Percentiles rank a stretch among this genome's conserved stretches.
Conservation (phyloP, 1,284 basidiomycete genomes). For the Rhizoctonia solani region DNA sequence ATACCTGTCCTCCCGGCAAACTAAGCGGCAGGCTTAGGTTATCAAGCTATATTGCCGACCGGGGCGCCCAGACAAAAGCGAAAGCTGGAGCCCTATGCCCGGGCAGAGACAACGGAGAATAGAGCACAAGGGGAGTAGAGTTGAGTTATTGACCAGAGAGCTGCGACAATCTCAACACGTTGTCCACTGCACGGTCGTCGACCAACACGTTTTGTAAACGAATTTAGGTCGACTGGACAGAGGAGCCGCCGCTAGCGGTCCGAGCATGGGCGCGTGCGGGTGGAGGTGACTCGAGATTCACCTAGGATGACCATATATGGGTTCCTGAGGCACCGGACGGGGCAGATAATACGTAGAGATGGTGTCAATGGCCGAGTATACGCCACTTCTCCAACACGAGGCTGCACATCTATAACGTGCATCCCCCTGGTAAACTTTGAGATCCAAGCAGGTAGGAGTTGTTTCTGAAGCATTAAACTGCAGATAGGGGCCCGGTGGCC, state of each 20-base stretch:
- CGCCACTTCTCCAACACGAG: constrained; percentile 25
- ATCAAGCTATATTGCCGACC: no score
- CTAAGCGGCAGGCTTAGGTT: no score
- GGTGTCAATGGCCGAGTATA: constrained; percentile 13
- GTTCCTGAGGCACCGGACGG: constrained; percentile 15
- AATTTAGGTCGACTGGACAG: background rate
- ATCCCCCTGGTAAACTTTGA: background rate
- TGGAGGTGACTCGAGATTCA: constrained; percentile 19
- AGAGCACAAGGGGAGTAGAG: no score
- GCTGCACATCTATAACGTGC: constrained; percentile 23
- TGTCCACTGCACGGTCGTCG: no score
- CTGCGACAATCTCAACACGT: no score
- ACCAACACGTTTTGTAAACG: background rate
- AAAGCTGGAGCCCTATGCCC: no score
- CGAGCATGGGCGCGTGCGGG: no score
- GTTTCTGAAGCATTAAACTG: constrained; percentile 11
- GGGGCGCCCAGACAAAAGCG: no score
- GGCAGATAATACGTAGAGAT: constrained; percentile 26
- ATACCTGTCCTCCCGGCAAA: no score
- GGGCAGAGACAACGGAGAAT: no score
- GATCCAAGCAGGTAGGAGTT: background rate
- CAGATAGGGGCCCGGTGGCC: constrained; percentile 28
- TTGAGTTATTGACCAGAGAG: no score
- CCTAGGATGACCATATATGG: background rate
- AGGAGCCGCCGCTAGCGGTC: background rate